Percentiles rank a stretch among this genome's conserved stretches.
These are phyloP conservation scores for Neonectria neomacrospora DNA, from an alignment of 2,329 filamentous ascomycete species.

Conservation along the genomic window DNA sequence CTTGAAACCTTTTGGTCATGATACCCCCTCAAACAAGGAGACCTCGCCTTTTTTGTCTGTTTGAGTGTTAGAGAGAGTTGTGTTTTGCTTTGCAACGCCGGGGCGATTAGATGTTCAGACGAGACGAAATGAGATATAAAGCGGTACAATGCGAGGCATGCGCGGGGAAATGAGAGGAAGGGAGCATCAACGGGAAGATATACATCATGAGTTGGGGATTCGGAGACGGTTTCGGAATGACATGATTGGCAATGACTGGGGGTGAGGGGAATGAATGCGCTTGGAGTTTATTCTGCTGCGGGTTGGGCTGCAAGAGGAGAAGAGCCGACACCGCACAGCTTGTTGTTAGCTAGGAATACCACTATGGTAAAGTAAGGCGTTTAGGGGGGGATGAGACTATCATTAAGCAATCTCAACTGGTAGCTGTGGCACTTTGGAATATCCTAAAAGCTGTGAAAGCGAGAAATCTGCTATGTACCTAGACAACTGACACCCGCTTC, in stretches of 20 bases:
- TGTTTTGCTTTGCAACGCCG: conserved; percentile 15
- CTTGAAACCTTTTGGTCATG: conserved; percentile 36
- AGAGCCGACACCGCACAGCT: not conserved
- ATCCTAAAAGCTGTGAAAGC: not conserved
- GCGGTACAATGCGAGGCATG: not conserved
- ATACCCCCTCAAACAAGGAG: conserved; percentile 38
- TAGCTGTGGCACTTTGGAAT: conserved; percentile 14
- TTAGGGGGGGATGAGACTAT: not conserved
- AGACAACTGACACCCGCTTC: not conserved
- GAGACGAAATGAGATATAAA: conserved; percentile 9
- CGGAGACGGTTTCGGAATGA: conserved; percentile 1
- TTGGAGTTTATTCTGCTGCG: conserved; percentile 8
- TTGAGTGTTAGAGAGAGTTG: conserved; percentile 36
- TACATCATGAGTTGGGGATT: conserved; percentile 13
- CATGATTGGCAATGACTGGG: conserved; percentile 7
- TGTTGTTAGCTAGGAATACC: not conserved
- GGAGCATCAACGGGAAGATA: conserved; percentile 18
- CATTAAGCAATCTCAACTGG: conserved; percentile 10
- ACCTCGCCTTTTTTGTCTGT: conserved; percentile 31
- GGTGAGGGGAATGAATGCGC: conserved; percentile 6
- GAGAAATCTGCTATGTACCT: not conserved
- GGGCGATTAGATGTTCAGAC: conserved; percentile 9
- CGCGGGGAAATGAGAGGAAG: conserved; percentile 14
- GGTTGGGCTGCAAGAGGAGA: not conserved
- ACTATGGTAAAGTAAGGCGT: not conserved